Conservation (phyloP, 139 green algal genomes). For the Klebsormidium nitens region DNA sequence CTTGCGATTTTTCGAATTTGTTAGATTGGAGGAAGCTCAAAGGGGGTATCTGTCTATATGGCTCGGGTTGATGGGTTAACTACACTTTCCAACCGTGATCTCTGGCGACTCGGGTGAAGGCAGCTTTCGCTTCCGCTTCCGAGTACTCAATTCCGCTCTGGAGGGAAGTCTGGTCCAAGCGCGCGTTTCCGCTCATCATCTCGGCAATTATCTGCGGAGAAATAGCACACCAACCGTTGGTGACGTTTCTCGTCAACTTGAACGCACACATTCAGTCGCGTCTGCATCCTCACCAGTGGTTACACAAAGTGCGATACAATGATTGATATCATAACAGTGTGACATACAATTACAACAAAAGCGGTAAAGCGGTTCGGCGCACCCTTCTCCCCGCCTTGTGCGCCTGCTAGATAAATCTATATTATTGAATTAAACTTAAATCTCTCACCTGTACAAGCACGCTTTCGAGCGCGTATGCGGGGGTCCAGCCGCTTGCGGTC, state of each 20-base stretch:
- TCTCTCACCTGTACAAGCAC: conserved; percentile 21
- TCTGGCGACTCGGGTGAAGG: conserved; percentile 5
- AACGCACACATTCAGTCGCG: background rate
- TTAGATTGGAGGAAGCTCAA: too few relatives aligned
- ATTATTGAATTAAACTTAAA: too few relatives aligned
- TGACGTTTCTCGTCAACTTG: background rate
- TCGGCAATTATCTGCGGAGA: conserved; percentile 1
- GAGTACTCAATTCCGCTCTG: background rate
- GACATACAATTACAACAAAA: too few relatives aligned
- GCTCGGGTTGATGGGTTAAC: too few relatives aligned
- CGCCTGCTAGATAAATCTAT: too few relatives aligned
- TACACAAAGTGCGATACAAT: too few relatives aligned
- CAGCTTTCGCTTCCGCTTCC: conserved; percentile 5
- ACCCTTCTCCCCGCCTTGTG: too few relatives aligned
- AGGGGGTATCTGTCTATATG: too few relatives aligned
- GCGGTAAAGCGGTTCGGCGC: too few relatives aligned
- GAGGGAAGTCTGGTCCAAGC: background rate
- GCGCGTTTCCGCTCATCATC: background rate
- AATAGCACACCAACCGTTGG: background rate
- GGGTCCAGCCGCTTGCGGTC: conserved; percentile 12
- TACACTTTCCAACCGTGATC: conserved; percentile 20
- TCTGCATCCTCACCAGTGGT: background rate
- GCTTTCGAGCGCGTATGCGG: conserved; percentile 3
- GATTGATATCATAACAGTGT: too few relatives aligned
- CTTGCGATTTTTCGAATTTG: too few relatives aligned